Conservation (phyloP, 768 basidiomycete species). For the Boletus speciosus region DNA sequence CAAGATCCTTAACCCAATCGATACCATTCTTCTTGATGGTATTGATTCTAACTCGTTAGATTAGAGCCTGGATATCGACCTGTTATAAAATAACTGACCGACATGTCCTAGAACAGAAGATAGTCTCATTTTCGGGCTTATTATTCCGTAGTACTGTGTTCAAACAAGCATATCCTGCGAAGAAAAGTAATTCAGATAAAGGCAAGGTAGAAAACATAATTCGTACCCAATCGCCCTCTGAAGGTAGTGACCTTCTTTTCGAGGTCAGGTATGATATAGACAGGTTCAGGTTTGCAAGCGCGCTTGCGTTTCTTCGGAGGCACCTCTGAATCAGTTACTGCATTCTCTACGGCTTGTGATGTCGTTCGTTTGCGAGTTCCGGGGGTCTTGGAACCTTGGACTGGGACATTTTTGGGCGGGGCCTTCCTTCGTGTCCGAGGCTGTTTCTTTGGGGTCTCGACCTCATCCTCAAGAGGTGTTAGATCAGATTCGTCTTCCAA, state of each 20-base stretch:
- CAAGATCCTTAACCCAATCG: conserved; percentile 80
- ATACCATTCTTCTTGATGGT: conserved; percentile 78
- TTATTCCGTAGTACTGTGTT: conserved; percentile 76
- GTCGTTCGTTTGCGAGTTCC: conserved; percentile 4
- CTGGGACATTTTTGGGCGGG: neutral
- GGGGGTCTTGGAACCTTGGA: neutral
- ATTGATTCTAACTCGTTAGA: conserved; percentile 48
- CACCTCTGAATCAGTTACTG: neutral
- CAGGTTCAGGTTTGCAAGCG: conserved; percentile 41
- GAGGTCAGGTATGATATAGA: conserved; percentile 71
- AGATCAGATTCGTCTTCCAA: conserved; percentile 11
- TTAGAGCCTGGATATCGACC: neutral
- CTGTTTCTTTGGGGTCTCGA: neutral
- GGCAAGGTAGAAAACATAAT: neutral
- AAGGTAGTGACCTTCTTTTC: conserved; percentile 65
- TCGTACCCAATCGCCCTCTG: conserved; percentile 56
- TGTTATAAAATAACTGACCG: conserved; percentile 35
- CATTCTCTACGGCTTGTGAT: conserved; percentile 13
- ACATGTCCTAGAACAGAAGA: conserved; percentile 77
- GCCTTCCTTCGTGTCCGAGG: neutral
- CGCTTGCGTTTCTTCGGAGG: conserved; percentile 29
- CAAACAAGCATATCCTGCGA: conserved; percentile 71
- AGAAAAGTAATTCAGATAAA: conserved; percentile 1
- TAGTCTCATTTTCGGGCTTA: conserved; percentile 58
- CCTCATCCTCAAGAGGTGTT: conserved; percentile 15